Evolutionary conservation across 2,329 filamentous ascomycete species (phyloP).

Genomic region (Elsinoe batatas): DNA sequence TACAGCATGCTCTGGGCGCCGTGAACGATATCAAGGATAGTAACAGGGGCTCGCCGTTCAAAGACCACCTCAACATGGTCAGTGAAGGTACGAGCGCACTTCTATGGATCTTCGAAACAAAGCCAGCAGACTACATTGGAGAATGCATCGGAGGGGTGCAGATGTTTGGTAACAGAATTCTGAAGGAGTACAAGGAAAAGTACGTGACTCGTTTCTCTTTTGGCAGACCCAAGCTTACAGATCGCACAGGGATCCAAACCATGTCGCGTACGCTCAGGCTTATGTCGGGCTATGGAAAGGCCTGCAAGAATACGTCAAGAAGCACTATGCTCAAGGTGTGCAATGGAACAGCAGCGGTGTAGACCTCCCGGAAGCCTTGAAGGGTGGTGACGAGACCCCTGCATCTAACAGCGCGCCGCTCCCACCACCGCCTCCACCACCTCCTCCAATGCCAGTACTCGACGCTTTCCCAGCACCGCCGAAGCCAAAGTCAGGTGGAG

Average conservation of each 20-base stretch:
- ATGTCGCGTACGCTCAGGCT: constrained; percentile 83
- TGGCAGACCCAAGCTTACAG: constrained; percentile 3
- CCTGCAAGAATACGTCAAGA: constrained; percentile 72
- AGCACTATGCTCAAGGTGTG: constrained; percentile 68
- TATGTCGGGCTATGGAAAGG: constrained; percentile 87
- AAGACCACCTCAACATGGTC: constrained; percentile 76
- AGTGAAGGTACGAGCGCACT: constrained; percentile 82
- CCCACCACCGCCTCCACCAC: constrained; percentile 52
- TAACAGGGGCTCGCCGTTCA: constrained; percentile 64
- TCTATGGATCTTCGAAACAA: constrained; percentile 76
- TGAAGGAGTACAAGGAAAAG: constrained; percentile 84
- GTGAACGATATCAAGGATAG: constrained; percentile 73
- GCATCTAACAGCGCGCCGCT: constrained; percentile 33
- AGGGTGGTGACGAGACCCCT: constrained; percentile 40
- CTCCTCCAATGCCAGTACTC: constrained; percentile 44
- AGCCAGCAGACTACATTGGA: constrained; percentile 75
- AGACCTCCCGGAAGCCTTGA: constrained; percentile 60
- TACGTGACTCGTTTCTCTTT: constrained; percentile 30
- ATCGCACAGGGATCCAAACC: constrained; percentile 49
- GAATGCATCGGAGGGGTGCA: constrained; percentile 77
- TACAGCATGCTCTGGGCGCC: constrained; percentile 70
- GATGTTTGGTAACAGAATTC: constrained; percentile 88
- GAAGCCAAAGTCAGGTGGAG: constrained; percentile 38
- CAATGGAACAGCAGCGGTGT: constrained; percentile 76
- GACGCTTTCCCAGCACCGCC: constrained; percentile 50